Evolutionary conservation across 805 yeast species (phyloP).

Genomic region (Hanseniaspora mollemarum): DNA sequence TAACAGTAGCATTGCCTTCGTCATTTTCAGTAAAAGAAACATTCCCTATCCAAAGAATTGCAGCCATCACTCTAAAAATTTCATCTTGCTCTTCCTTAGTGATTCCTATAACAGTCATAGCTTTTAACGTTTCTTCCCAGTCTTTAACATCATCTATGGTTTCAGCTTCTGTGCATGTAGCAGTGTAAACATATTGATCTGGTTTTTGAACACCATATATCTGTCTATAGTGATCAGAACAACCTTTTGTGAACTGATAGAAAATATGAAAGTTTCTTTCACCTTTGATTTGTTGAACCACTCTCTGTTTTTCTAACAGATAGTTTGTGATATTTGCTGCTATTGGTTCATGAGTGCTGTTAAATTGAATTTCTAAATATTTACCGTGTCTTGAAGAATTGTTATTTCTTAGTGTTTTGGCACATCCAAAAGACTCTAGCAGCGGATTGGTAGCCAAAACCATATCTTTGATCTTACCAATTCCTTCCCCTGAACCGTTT

Average conservation of each 20-base stretch:
- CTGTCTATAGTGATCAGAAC: conserved; percentile 73
- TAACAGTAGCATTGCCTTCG: conserved; percentile 69
- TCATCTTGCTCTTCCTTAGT: conserved; percentile 75
- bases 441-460: conserved; percentile 95
- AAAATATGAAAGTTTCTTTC: conserved; percentile 97
- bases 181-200: conserved; percentile 81
- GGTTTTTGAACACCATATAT: conserved; percentile 85
- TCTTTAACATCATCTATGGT: conserved; percentile 77
- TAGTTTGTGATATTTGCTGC: conserved; percentile 95
- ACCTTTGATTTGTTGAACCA: conserved; percentile 82
- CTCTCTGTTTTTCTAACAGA: conserved; percentile 86
- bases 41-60: conserved; percentile 91
- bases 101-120: conserved; percentile 83
- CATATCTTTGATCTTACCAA: conserved; percentile 87
- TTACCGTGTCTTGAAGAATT: conserved; percentile 97
- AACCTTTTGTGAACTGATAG: conserved; percentile 88
- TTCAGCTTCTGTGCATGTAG: conserved; percentile 73
- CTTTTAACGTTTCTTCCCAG: conserved; percentile 65
- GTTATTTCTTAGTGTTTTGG: conserved; percentile 93
- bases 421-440: conserved; percentile 97
- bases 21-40: conserved; percentile 74
- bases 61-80: conserved; percentile 72
- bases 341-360: conserved; percentile 71
- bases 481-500: conserved; percentile 43
- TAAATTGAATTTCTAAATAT: conserved; percentile 83